A percentile compares a stretch with the other conserved stretches of the same genome.
Evolutionary conservation across 768 basidiomycete genomes (phyloP).

Genomic region (Lentinula aciculospora): DNA sequence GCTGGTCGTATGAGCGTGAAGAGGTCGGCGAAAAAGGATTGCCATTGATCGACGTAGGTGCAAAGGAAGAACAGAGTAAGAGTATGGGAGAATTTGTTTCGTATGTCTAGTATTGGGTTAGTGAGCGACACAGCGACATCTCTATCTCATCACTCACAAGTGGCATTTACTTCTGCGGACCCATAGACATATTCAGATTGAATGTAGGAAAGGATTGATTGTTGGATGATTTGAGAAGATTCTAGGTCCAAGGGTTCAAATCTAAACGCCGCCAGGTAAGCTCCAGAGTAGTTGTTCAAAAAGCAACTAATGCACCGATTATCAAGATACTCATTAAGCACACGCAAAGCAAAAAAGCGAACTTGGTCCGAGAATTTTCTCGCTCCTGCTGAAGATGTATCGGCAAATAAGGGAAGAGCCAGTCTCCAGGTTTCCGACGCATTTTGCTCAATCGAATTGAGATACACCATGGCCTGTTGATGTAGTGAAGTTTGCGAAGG

Average conservation of each 20-base stretch:
- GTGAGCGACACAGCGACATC: slow-evolving; percentile 4
- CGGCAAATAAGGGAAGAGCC: slow-evolving; percentile 70
- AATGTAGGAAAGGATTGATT: slow-evolving; percentile 76
- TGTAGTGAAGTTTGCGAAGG: slow-evolving; percentile 66
- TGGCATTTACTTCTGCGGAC: slow-evolving; percentile 70
- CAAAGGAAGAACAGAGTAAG: slow-evolving; percentile 84
- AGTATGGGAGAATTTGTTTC: slow-evolving; percentile 94
- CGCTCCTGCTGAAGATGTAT: slow-evolving; percentile 49
- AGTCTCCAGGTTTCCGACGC: slow-evolving; percentile 75
- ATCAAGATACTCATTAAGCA: slow-evolving; percentile 79
- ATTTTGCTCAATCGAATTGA: slow-evolving; percentile 73
- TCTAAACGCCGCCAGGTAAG: slow-evolving; percentile 24
- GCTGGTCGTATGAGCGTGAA: slow-evolving; percentile 66
- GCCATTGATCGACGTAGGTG: slow-evolving; percentile 83
- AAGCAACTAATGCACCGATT: slow-evolving; percentile 53
- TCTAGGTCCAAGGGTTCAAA: slow-evolving; percentile 67
- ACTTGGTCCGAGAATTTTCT: slow-evolving; percentile 67
- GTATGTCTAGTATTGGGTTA: slow-evolving; percentile 51
- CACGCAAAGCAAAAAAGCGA: slow-evolving; percentile 75
- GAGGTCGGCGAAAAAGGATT: slow-evolving; percentile 76
- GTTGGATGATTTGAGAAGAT: slow-evolving; percentile 66
- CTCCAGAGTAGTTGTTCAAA: not conserved
- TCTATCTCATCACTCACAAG: slow-evolving; percentile 54
- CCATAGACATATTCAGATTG: slow-evolving; percentile 87
- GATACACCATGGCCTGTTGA: slow-evolving; percentile 82